Evolutionary conservation across 352 stramenopile species (phyloP), one percentile per base, ranked within the genome.

Genomic region (Blastocystis sp.): DNA sequence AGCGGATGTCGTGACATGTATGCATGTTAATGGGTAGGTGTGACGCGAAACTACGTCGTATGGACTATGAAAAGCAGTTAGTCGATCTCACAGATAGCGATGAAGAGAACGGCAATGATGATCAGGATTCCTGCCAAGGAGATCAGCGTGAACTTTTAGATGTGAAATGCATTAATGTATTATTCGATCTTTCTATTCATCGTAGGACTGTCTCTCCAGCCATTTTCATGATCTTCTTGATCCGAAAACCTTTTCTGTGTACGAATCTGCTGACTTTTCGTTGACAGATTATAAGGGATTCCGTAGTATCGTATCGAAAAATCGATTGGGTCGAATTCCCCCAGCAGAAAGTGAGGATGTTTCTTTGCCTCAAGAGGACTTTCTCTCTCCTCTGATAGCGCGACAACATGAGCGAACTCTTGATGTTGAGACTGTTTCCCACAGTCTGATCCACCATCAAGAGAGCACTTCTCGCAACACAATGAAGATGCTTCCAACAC

Each of bases 181-280:
- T 15, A 2, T 8, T 41, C 3, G 2, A 26, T 2, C 47, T n/a
- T 15, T 6, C 9, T 15, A 7, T 39, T 26, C 55, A 37, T 11
- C 0, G 0, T 69, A 84, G 73, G 73, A 84, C 53, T 84, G 73
- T 45, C 50, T 84, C 6, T 84, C 73, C 3, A 84, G 73, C 26
- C 73, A 84, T 37, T 84, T 84, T 29, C 73, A 84, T 29, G 53
- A 84, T 23, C 73, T 84, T 18, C 50, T 84, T 20, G 62, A 64
- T 64, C 73, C 73, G 8, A 41, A 68, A 37, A 13, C 26, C 5
- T 61, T 77, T 77, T 39, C 34, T 47, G 23, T 56, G 54, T 23
- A 53, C 15, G 66, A 56, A 3, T 77, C 50, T 47, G 68, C 34
- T 20, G 13, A 2, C 50, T n/a, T n/a, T n/a, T 59, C 50, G 13